Conservation (phyloP, 177 flowering plant genomes). For the Vitis hybrid region DNA sequence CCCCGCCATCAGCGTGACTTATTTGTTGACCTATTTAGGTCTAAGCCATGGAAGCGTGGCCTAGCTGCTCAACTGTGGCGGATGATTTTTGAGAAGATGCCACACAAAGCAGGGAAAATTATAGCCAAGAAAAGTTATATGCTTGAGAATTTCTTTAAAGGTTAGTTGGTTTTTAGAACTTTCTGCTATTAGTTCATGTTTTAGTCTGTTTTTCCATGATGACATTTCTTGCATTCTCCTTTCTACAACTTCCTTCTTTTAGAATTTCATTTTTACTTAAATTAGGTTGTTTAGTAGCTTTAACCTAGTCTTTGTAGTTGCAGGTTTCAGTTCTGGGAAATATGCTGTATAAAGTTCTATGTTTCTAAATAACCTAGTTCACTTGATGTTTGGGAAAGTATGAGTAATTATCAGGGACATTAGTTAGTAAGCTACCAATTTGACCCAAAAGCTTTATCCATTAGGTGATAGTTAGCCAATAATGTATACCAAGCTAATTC, state of each 20-base stretch:
- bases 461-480: too few relatives aligned
- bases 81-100: conserved; percentile 73
- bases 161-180: conserved; percentile 24
- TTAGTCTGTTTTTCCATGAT: not conserved
- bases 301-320: not conserved
- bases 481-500: too few relatives aligned
- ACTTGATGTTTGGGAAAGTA: too few relatives aligned
- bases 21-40: conserved; percentile 54
- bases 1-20: conserved; percentile 50
- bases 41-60: conserved; percentile 35
- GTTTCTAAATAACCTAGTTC: too few relatives aligned
- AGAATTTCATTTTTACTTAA: not conserved
- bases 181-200: not conserved
- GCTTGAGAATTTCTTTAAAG: conserved; percentile 75
- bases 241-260: not conserved
- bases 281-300: not conserved
- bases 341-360: not conserved
- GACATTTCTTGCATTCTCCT: not conserved
- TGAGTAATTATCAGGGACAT: too few relatives aligned
- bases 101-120: conserved; percentile 46
- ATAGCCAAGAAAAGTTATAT: conserved; percentile 53
- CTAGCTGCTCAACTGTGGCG: conserved; percentile 62
- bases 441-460: too few relatives aligned
- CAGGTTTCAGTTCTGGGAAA: not conserved
- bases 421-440: too few relatives aligned